Base-by-base conservation (phyloP, 2,329 filamentous ascomycete species). In the Fusarium subglutinans region DNA sequence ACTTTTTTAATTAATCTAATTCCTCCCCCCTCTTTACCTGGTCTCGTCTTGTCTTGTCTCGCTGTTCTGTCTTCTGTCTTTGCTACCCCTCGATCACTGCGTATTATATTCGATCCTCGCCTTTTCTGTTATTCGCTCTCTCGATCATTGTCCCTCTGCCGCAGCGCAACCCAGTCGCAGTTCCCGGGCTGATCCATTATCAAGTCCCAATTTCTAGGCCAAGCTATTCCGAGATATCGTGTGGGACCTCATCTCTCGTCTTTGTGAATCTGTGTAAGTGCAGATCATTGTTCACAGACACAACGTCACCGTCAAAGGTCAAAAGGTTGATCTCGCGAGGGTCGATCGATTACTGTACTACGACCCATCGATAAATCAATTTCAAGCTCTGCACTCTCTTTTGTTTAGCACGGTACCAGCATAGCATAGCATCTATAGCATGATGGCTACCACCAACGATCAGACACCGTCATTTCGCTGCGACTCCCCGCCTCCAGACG, bases 401-500 rank as follows among this genome's bases (percentile, higher is more conserved):
- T 60, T 43, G 53, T 51, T 53, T 37, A 55, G 40, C 51, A 70
- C 33, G 40, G 45, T 37, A 47, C n/a, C 51, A 9, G 38, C 37
- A 15, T 40, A 59, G 41, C 26, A 60, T 50, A 59, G 41, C 26
- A 61, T 50, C 47, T 30, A 20, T 58, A 67, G 58, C 58, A 75
- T 70, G 70, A 84, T 84, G 81, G 80, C 82, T 43, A 79, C 80
- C 69, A 73, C 79, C 70, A 79, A 81, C 75, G 77, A 81, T 61
- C 77, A 79, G 50, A 76, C 73, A 55, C 76, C 79, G 26, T 58
- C 76, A 70, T 73, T 85, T 56, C 87, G 87, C 77, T 85, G 86
- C 75, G 86, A 85, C 67, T 93, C 92, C 41, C 91, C 92, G n/a
- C 89, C 91, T 57, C 90, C 90, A 43, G 90, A 90, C 77, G 83